Percentiles rank a stretch among this genome's conserved stretches.
These are phyloP conservation scores for Castanopsis chinensis DNA, from an alignment of 306 rosid species.

Conservation along the genomic window DNA sequence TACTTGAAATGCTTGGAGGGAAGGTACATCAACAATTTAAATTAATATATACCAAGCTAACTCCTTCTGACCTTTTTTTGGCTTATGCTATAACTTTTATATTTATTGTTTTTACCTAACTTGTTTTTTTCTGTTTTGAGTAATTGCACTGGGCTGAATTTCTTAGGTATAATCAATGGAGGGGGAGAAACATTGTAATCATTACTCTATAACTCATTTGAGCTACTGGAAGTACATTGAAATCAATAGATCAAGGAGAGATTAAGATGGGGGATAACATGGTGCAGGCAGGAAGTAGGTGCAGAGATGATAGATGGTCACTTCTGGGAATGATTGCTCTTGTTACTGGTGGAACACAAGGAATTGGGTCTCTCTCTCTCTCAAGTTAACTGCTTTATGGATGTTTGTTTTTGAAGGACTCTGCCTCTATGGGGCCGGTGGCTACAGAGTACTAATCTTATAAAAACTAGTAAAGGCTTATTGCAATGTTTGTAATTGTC, in stretches of 20 bases:
- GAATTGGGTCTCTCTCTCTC: conserved; percentile 23
- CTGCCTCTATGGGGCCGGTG: not conserved
- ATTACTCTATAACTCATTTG: not conserved
- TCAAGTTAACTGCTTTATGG: not conserved
- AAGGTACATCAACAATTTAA: no score
- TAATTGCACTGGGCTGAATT: no score
- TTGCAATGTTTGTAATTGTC: not conserved
- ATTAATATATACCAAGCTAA: no score
- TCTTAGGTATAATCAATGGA: not conserved
- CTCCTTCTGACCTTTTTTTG: no score
- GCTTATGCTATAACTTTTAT: no score
- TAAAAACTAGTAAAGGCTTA: not conserved
- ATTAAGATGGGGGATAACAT: not conserved
- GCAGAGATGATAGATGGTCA: conserved; percentile 33
- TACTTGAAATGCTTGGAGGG: no score
- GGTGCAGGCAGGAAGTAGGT: conserved; percentile 22
- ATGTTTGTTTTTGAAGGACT: not conserved
- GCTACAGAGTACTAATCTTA: not conserved
- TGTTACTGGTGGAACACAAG: conserved; percentile 38
- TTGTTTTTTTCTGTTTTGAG: no score
- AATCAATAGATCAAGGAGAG: not conserved
- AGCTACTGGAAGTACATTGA: not conserved
- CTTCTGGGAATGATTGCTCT: conserved; percentile 41
- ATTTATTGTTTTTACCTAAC: no score
- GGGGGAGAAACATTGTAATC: not conserved